Conservation (phyloP, 257 asterid species). For the Cynanchum wilfordii region DNA sequence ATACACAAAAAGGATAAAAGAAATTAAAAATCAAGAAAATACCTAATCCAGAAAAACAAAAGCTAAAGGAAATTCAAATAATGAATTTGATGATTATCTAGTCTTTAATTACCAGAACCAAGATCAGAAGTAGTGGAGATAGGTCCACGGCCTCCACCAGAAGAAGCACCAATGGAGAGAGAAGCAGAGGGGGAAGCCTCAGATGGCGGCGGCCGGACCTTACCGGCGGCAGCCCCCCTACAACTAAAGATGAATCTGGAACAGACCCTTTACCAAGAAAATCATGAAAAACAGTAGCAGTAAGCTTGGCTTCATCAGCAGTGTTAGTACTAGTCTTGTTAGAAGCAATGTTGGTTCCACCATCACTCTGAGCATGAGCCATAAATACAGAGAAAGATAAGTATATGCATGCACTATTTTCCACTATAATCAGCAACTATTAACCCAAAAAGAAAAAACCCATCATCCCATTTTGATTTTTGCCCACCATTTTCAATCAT, state of each 20-base stretch:
- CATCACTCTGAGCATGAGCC: slow-evolving; percentile 66
- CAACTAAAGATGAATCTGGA: slow-evolving; percentile 34
- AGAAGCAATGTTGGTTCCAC: slow-evolving; percentile 24
- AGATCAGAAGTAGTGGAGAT: slow-evolving; percentile 66
- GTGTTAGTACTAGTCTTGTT: slow-evolving; percentile 24
- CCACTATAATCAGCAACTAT: slow-evolving; percentile 18
- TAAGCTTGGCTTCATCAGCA: slow-evolving; percentile 45
- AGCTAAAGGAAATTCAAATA: not conserved
- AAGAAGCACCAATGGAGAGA: slow-evolving; percentile 38
- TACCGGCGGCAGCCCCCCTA: slow-evolving; percentile 24
- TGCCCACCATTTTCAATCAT: slow-evolving; percentile 19
- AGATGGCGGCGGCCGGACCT: slow-evolving; percentile 39
- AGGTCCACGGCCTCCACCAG: slow-evolving; percentile 42
- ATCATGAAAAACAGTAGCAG: slow-evolving; percentile 68
- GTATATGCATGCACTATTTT: slow-evolving; percentile 4
- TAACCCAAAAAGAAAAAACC: slow-evolving; percentile 7
- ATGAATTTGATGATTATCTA: not conserved
- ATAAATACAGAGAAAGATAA: slow-evolving; percentile 21
- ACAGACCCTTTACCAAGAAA: slow-evolving; percentile 67
- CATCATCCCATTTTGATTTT: not conserved
- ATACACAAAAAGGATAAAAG: not conserved
- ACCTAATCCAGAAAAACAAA: slow-evolving; percentile 1
- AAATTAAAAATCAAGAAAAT: slow-evolving; percentile 1
- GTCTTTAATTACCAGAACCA: slow-evolving; percentile 54
- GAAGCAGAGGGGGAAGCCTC: slow-evolving; percentile 63